Evolutionary conservation across 306 rosid genomes (phyloP).

Genomic region (Quercus dentata): DNA sequence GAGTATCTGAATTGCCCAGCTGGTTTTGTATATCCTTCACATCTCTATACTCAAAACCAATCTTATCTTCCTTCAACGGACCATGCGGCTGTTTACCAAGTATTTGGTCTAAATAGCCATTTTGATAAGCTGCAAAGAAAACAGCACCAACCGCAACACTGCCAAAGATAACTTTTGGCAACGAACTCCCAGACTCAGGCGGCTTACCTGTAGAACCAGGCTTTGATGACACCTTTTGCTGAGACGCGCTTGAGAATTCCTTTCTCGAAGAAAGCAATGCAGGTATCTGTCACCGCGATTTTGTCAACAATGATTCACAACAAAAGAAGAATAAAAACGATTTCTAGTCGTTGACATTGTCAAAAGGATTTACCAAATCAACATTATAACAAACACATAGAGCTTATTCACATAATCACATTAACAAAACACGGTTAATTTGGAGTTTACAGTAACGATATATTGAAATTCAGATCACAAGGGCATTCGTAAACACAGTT

Average conservation of each 20-base stretch:
- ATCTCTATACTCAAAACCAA: slow-evolving; percentile 29
- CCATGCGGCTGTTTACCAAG: slow-evolving; percentile 41
- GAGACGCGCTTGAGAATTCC: slow-evolving; percentile 54
- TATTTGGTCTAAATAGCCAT: slow-evolving; percentile 63
- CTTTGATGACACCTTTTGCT: slow-evolving; percentile 29
- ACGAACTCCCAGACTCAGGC: slow-evolving; percentile 41
- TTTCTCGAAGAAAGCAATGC: slow-evolving; percentile 39
- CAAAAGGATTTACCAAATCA: not conserved
- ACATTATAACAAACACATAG: not conserved
- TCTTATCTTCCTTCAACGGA: slow-evolving; percentile 27
- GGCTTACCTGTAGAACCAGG: slow-evolving; percentile 49
- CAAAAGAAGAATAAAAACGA: not conserved
- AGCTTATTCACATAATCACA: not conserved
- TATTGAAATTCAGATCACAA: not conserved
- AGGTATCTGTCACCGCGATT: slow-evolving; percentile 50
- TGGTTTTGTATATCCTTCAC: slow-evolving; percentile 29
- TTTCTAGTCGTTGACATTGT: not conserved
- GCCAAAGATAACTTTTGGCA: slow-evolving; percentile 56
- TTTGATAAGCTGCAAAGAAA: slow-evolving; percentile 59
- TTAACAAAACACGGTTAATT: not conserved
- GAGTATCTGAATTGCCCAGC: slow-evolving; percentile 35
- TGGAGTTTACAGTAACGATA: no score
- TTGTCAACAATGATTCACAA: not conserved
- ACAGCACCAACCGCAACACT: slow-evolving; percentile 67
- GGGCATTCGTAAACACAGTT: not conserved